Percentiles rank a stretch among this genome's conserved stretches.
phyloP scores from a whole-genome alignment of 2,329 filamentous ascomycete genomes.

The Penicillium frequentans region DNA sequence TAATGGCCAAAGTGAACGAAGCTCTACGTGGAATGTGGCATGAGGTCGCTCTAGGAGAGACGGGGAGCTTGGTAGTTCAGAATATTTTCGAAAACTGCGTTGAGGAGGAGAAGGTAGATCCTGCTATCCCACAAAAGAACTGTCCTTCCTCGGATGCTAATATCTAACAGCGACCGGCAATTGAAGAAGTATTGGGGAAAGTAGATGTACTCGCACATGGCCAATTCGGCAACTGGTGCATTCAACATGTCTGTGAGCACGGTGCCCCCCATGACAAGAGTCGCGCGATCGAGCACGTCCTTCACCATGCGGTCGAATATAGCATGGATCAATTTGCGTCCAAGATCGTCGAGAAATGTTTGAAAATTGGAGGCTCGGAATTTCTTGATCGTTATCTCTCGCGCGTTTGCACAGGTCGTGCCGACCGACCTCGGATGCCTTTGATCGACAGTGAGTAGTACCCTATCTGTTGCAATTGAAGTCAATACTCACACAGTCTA shows the following conservation, averaged over 20 bases:
- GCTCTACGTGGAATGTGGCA: slow-evolving; percentile 97
- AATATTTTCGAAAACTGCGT: slow-evolving; percentile 99
- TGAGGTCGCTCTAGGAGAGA: slow-evolving; percentile 94
- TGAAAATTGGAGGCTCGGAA: slow-evolving; percentile 90
- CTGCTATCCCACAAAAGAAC: background rate
- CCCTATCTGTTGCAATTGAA: background rate
- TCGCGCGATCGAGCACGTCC: slow-evolving; percentile 91
- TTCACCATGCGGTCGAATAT: slow-evolving; percentile 90
- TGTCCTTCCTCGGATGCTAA: slow-evolving; percentile 11
- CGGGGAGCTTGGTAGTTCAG: slow-evolving; percentile 94
- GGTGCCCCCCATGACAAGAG: slow-evolving; percentile 87
- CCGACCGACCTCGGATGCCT: slow-evolving; percentile 90
- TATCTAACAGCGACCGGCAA: slow-evolving; percentile 76
- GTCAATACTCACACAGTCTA: background rate
- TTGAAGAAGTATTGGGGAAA: slow-evolving; percentile 91
- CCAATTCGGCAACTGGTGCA: slow-evolving; percentile 99
- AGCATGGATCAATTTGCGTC: slow-evolving; percentile 99
- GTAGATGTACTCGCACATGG: slow-evolving; percentile 96
- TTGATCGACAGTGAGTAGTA: slow-evolving; percentile 76
- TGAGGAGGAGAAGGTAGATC: slow-evolving; percentile 91
- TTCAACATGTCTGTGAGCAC: slow-evolving; percentile 98
- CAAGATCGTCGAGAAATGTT: slow-evolving; percentile 97
- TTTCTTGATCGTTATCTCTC: slow-evolving; percentile 92
- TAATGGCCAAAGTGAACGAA: slow-evolving; percentile 98
- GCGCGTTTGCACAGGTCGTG: slow-evolving; percentile 86